Conservation (phyloP, 495 filamentous ascomycete species). For the Rusavskia elegans region DNA sequence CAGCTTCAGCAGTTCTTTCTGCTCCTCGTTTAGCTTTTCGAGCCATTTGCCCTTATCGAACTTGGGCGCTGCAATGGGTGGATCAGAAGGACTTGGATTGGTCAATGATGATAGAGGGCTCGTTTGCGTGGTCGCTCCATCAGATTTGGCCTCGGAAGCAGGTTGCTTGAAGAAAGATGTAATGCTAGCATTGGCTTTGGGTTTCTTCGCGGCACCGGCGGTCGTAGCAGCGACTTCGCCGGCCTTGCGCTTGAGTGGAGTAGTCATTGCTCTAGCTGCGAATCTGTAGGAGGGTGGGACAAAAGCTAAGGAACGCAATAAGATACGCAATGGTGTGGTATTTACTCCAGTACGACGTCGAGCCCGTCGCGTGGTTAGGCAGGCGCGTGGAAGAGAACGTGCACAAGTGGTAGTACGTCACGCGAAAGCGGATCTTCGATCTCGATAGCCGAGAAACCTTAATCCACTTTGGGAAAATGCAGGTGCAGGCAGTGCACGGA, state of each 20-base stretch:
- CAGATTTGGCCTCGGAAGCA: slow-evolving; percentile 10
- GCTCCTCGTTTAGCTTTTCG: slow-evolving; percentile 58
- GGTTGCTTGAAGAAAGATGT: slow-evolving; percentile 47
- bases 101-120: slow-evolving; percentile 2
- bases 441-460: too few species aligned
- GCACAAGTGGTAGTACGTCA: too few species aligned
- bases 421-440: too few species aligned
- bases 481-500: not conserved
- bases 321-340: too few species aligned
- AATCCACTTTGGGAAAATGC: not conserved
- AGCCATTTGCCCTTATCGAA: slow-evolving; percentile 89
- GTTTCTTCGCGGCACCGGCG: slow-evolving; percentile 45
- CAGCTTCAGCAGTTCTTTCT: slow-evolving; percentile 62
- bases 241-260: slow-evolving; percentile 53
- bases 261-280: slow-evolving; percentile 7
- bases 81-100: slow-evolving; percentile 2
- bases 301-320: not conserved
- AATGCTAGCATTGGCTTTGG: slow-evolving; percentile 49
- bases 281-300: not conserved
- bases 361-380: too few species aligned
- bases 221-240: slow-evolving; percentile 19
- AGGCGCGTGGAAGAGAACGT: too few species aligned
- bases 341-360: too few species aligned
- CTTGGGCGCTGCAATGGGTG: slow-evolving; percentile 28
- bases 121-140: slow-evolving; percentile 7